Conservation (phyloP, 2,329 filamentous ascomycete species). For the Colletotrichum horii region DNA sequence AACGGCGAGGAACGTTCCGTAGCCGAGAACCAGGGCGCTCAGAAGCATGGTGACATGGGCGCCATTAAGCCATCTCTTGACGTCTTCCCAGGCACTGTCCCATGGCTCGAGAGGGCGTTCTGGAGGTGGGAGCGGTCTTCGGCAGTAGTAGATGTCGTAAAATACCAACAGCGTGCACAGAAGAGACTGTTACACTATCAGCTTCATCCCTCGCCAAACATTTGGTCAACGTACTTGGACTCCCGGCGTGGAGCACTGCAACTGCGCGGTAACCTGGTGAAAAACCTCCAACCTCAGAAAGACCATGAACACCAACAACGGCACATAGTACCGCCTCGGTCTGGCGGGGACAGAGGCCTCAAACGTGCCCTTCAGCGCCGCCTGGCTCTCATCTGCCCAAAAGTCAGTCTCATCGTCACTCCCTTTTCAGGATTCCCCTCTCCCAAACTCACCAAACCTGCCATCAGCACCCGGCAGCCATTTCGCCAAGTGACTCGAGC, state of each 20-base stretch:
- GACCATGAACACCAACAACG: slow-evolving; percentile 48
- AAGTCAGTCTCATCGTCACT: background rate
- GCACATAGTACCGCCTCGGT: slow-evolving; percentile 51
- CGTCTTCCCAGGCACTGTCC: slow-evolving; percentile 52
- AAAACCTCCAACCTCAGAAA: slow-evolving; percentile 54
- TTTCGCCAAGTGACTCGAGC: slow-evolving; percentile 45
- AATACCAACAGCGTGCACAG: slow-evolving; percentile 48
- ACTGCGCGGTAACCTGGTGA: slow-evolving; percentile 47
- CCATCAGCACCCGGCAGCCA: slow-evolving; percentile 54
- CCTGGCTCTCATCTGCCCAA: slow-evolving; percentile 10
- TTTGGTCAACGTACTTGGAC: slow-evolving; percentile 45
- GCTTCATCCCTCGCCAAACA: too few species aligned
- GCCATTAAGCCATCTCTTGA: slow-evolving; percentile 50
- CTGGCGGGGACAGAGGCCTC: slow-evolving; percentile 45
- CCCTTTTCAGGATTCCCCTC: background rate
- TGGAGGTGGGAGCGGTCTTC: slow-evolving; percentile 28
- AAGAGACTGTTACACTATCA: slow-evolving; percentile 43
- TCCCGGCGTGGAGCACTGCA: slow-evolving; percentile 56
- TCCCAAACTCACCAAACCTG: slow-evolving; percentile 41
- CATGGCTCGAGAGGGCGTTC: slow-evolving; percentile 50
- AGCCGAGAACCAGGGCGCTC: slow-evolving; percentile 43
- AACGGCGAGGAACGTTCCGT: slow-evolving; percentile 46
- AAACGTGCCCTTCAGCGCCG: slow-evolving; percentile 1
- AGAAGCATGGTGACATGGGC: slow-evolving; percentile 43
- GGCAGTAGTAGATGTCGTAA: slow-evolving; percentile 49